Evolutionary conservation across 148 eudicot species (phyloP).

Genomic region (Fagopyrum esculentum): DNA sequence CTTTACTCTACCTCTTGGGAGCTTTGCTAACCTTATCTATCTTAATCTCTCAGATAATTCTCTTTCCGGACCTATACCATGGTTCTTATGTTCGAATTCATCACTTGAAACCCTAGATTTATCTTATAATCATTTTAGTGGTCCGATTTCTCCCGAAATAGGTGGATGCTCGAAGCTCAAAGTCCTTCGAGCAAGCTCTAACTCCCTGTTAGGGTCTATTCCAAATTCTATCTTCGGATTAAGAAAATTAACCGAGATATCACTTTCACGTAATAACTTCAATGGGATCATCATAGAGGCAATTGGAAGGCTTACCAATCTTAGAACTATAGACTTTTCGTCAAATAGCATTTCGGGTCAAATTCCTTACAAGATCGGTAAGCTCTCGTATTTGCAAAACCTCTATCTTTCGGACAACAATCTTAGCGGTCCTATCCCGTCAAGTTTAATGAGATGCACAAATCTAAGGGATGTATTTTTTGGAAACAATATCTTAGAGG

Average conservation of each 20-base stretch:
- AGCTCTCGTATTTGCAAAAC: conserved; percentile 45
- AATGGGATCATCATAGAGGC: no score
- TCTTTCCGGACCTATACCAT: neutral
- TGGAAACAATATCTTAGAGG: conserved; percentile 52
- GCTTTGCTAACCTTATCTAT: no score
- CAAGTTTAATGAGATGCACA: conserved; percentile 58
- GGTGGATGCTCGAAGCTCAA: neutral
- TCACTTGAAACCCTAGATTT: neutral
- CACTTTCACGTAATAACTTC: neutral
- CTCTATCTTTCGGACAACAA: conserved; percentile 58
- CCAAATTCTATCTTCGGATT: neutral
- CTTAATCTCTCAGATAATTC: conserved; percentile 20
- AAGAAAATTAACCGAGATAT: neutral
- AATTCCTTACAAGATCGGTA: conserved; percentile 52
- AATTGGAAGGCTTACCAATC: no score
- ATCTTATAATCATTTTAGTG: neutral
- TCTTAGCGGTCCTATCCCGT: conserved; percentile 57
- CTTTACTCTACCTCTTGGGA: no score
- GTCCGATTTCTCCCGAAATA: neutral
- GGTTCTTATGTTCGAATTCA: neutral
- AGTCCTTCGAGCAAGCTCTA: neutral
- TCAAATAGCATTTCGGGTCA: conserved; percentile 21
- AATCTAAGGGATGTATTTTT: conserved; percentile 41
- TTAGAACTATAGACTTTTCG: no score
- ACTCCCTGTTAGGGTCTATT: neutral